Evolutionary conservation across 192 early-diverging fungal genomes (phyloP).

Genomic region (Coemansia sp.): DNA sequence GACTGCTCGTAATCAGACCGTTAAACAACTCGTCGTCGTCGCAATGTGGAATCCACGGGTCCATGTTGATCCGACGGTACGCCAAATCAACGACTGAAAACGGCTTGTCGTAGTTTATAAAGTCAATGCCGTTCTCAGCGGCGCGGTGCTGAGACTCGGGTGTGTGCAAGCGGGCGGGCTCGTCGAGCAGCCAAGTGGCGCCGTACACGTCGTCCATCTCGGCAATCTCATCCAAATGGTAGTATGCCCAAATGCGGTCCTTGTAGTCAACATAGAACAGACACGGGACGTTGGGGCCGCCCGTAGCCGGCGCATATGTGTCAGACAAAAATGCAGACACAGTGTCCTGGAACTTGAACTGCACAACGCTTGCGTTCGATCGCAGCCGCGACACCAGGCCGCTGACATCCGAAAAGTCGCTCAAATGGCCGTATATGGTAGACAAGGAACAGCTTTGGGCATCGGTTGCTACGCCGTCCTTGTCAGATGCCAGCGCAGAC

Average conservation of each 20-base stretch:
- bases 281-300: slow-evolving; percentile 53
- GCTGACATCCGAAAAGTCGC: slow-evolving; percentile 35
- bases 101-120: slow-evolving; percentile 37
- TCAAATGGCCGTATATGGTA: slow-evolving; percentile 27
- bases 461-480: slow-evolving; percentile 18
- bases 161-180: slow-evolving; percentile 21
- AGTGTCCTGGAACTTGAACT: slow-evolving; percentile 54
- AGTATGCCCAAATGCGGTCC: slow-evolving; percentile 53
- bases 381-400: slow-evolving; percentile 46
- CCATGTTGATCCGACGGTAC: slow-evolving; percentile 44
- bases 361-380: slow-evolving; percentile 46
- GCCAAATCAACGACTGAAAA: slow-evolving; percentile 49
- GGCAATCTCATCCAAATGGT: slow-evolving; percentile 50
- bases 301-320: slow-evolving; percentile 49
- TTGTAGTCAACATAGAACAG: slow-evolving; percentile 55
- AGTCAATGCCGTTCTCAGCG: slow-evolving; percentile 16
- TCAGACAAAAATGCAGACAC: slow-evolving; percentile 50
- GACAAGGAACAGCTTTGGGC: slow-evolving; percentile 16
- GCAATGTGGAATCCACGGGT: slow-evolving; percentile 44
- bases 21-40: slow-evolving; percentile 16
- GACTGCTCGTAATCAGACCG: slow-evolving; percentile 11
- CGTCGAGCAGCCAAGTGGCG: slow-evolving; percentile 44
- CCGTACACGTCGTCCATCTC: slow-evolving; percentile 54
- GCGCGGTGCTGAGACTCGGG: slow-evolving; percentile 16
- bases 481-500: slow-evolving; percentile 20